A percentile compares a stretch with the other conserved stretches of the same genome.
These are phyloP conservation scores for Vitis hybrid DNA, from an alignment of 177 flowering plant genomes.

Conservation along the genomic window DNA sequence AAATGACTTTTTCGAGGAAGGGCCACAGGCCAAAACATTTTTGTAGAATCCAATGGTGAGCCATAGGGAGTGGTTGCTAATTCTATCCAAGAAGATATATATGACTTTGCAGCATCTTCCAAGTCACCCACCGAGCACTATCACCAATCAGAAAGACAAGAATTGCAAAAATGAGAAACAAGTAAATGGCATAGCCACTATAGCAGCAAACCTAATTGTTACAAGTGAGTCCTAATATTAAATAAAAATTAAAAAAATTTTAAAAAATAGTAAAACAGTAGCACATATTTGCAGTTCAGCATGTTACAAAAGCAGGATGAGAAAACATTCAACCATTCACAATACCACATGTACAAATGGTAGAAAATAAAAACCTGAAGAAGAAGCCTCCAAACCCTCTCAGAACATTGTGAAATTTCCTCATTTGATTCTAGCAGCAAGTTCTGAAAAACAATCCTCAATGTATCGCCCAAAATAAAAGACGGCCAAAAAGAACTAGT, in stretches of 20 bases:
- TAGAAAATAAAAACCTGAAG: constrained; percentile 52
- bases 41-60: constrained; percentile 74
- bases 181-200: neutral
- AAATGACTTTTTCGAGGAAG: constrained; percentile 87
- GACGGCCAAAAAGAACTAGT: constrained; percentile 81
- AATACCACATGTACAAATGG: neutral
- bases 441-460: constrained; percentile 91
- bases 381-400: constrained; percentile 93
- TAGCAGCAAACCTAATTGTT: neutral
- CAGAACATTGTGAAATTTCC: constrained; percentile 77
- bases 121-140: constrained; percentile 77
- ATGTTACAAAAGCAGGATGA: neutral
- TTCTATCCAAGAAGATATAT: constrained; percentile 79
- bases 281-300: neutral
- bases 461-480: constrained; percentile 84
- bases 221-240: neutral
- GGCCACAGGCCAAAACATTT: constrained; percentile 95
- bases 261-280: neutral
- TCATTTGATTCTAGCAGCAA: constrained; percentile 87
- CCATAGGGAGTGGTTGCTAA: constrained; percentile 90
- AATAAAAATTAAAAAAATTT: neutral
- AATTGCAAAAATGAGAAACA: neutral
- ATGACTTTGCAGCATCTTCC: constrained; percentile 62
- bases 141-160: constrained; percentile 12
- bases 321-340: neutral